Evolutionary conservation across 306 rosid genomes (phyloP).

Genomic region (Corylus americana): DNA sequence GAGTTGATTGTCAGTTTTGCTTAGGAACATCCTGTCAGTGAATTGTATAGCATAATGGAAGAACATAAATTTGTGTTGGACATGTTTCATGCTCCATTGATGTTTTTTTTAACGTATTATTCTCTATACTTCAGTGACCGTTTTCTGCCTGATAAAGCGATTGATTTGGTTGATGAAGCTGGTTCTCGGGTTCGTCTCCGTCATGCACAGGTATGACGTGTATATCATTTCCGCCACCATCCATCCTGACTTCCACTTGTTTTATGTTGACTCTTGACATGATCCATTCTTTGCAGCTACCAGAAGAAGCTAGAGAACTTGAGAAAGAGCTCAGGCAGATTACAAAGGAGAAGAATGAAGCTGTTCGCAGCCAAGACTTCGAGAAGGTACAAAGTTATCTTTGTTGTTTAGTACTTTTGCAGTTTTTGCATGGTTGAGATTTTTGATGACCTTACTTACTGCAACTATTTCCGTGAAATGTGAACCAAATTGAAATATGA

Average conservation of each 20-base stretch:
- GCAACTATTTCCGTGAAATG: background rate
- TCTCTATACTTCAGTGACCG: constrained; percentile 66
- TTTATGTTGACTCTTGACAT: constrained; percentile 21
- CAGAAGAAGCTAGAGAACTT: constrained; percentile 87
- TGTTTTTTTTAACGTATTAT: constrained; percentile 4
- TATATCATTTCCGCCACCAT: background rate
- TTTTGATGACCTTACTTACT: background rate
- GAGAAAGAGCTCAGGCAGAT: constrained; percentile 91
- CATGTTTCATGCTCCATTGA: too few species aligned
- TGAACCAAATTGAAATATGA: background rate
- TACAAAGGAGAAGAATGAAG: constrained; percentile 87
- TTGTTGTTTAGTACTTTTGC: background rate
- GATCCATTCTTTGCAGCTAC: constrained; percentile 54
- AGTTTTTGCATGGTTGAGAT: background rate
- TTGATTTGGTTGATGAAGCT: constrained; percentile 95
- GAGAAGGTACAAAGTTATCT: constrained; percentile 61
- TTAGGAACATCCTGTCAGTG: background rate
- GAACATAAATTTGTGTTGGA: background rate
- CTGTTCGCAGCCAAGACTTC: constrained; percentile 92
- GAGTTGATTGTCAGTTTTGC: background rate
- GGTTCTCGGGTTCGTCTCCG: constrained; percentile 93
- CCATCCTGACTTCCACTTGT: background rate
- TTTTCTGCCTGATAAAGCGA: constrained; percentile 93
- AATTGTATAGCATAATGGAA: background rate
- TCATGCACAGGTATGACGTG: constrained; percentile 76